Conservation (phyloP, 2,329 filamentous ascomycete species). For the Alternaria alternata region DNA sequence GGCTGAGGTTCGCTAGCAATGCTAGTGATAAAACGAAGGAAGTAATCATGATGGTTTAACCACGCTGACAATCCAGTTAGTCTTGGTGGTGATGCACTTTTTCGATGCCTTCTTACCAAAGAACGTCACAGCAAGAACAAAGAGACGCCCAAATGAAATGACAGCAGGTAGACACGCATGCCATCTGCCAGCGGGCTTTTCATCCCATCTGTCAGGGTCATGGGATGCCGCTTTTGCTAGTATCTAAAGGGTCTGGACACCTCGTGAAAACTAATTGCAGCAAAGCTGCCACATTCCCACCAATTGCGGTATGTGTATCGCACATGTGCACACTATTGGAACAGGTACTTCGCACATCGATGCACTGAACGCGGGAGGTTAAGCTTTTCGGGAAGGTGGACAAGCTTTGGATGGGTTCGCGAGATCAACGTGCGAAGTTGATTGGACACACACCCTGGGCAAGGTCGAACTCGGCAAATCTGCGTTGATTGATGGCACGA, state of each 20-base stretch:
- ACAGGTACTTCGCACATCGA: background rate
- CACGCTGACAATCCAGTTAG: background rate
- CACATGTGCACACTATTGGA: constrained; percentile 6
- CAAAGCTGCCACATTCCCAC: background rate
- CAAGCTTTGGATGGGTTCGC: constrained; percentile 22
- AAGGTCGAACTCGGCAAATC: background rate
- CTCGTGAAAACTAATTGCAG: background rate
- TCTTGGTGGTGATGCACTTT: background rate
- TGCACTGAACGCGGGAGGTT: background rate
- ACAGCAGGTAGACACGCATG: background rate
- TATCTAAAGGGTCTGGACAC: background rate
- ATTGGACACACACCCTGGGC: constrained; percentile 16
- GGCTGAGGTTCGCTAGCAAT: constrained; percentile 19
- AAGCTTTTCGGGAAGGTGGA: constrained; percentile 34
- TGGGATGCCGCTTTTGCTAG: background rate
- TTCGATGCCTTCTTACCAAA: background rate
- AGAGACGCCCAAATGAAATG: background rate
- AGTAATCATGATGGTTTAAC: constrained; percentile 4
- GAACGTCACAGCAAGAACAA: background rate
- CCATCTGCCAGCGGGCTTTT: background rate
- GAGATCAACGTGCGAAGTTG: constrained; percentile 22
- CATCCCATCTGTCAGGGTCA: background rate
- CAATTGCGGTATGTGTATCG: background rate
- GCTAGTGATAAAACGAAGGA: constrained; percentile 20
- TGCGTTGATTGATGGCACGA: background rate